phyloP scores from a whole-genome alignment of 129 eudicot genomes.

The Tanacetum coccineum region DNA sequence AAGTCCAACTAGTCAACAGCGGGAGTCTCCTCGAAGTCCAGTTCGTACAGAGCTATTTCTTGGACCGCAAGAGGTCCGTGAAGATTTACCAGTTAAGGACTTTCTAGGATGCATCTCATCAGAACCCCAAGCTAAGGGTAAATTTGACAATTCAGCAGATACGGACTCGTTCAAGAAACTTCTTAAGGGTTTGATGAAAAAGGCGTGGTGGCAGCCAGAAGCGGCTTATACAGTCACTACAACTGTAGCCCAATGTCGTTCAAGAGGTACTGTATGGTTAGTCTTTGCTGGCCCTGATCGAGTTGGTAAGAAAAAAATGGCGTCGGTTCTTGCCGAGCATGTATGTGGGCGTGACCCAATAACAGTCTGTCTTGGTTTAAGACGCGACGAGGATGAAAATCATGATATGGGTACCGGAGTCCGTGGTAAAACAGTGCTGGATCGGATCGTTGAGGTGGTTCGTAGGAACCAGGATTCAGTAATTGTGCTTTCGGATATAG shows the following conservation, averaged over 20 bases:
- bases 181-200: slow-evolving; percentile 77
- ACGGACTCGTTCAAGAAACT: slow-evolving; percentile 74
- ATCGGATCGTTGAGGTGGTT: slow-evolving; percentile 76
- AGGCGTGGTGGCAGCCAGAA: slow-evolving; percentile 94
- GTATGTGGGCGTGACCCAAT: slow-evolving; percentile 58
- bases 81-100: slow-evolving; percentile 49
- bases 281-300: slow-evolving; percentile 88
- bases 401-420: slow-evolving; percentile 31
- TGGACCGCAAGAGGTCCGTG: slow-evolving; percentile 46
- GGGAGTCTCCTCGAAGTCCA: slow-evolving; percentile 52
- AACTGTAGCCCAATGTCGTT: slow-evolving; percentile 45
- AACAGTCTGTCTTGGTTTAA: slow-evolving; percentile 57
- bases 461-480: slow-evolving; percentile 77
- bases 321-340: slow-evolving; percentile 68
- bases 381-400: slow-evolving; percentile 52
- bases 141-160: slow-evolving; percentile 47
- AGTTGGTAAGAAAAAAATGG: slow-evolving; percentile 79
- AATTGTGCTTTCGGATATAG: slow-evolving; percentile 73
- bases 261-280: slow-evolving; percentile 67
- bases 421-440: slow-evolving; percentile 79
- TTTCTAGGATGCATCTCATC: slow-evolving; percentile 70
- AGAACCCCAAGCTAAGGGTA: slow-evolving; percentile 46
- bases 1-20: slow-evolving; percentile 16
- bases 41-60: slow-evolving; percentile 74
- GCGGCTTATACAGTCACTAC: slow-evolving; percentile 84